Evolutionary conservation across 176 grass and related monocot species (phyloP).

Genomic region (Puccinellia tenuiflora): DNA sequence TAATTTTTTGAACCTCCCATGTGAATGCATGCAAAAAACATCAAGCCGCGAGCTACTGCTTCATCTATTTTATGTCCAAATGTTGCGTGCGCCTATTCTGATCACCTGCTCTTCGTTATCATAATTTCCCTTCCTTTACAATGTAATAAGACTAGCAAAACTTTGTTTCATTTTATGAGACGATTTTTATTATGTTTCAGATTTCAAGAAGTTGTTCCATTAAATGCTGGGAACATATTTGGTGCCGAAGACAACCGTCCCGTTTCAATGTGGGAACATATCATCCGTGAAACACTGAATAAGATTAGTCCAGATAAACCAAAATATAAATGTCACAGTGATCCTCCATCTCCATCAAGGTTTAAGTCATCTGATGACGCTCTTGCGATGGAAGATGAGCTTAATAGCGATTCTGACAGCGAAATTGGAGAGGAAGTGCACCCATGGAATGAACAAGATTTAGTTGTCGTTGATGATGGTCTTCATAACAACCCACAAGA

Average conservation of each 20-base stretch:
- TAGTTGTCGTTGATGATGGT: constrained; percentile 26
- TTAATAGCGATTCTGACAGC: constrained; percentile 60
- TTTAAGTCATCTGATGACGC: constrained; percentile 75
- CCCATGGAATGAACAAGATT: constrained; percentile 45
- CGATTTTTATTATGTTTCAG: constrained; percentile 31
- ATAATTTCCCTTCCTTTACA: background rate
- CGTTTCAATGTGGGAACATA: constrained; percentile 64
- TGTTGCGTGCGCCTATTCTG: background rate
- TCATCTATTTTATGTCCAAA: background rate
- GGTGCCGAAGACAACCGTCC: constrained; percentile 89
- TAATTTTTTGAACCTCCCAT: constrained; percentile 31
- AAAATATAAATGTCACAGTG: constrained; percentile 84
- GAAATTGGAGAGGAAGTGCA: constrained; percentile 59
- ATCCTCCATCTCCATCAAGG: constrained; percentile 87
- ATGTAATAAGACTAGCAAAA: background rate
- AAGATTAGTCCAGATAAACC: constrained; percentile 70
- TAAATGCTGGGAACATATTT: constrained; percentile 97
- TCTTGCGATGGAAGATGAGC: constrained; percentile 62
- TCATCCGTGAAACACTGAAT: constrained; percentile 83
- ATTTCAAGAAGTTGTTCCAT: constrained; percentile 97
- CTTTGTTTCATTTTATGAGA: constrained; percentile 9
- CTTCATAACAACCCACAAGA: constrained; percentile 11
- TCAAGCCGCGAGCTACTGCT: background rate
- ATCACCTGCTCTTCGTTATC: background rate
- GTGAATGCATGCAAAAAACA: constrained; percentile 3